phyloP scores from a whole-genome alignment of 345 rosid species.

The Eucalyptus grandis region DNA sequence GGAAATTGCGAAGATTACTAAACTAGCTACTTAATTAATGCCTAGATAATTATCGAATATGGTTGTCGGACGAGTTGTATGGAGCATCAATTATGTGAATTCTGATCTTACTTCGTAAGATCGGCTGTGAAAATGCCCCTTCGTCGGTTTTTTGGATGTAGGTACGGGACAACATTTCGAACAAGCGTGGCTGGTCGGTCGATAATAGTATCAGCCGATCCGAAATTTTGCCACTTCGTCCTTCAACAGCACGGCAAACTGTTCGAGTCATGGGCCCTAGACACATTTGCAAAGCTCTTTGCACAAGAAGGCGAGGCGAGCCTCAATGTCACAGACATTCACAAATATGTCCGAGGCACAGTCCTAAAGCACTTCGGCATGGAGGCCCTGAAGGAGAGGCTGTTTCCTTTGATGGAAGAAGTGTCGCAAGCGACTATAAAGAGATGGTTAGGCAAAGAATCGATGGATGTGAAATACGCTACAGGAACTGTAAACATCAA shows the following conservation, averaged over 20 bases:
- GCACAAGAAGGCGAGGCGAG: background rate
- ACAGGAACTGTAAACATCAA: background rate
- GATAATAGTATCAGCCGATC: constrained; percentile 6
- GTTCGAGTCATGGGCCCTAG: constrained; percentile 4
- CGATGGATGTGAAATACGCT: background rate
- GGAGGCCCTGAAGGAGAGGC: background rate
- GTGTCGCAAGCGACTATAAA: background rate
- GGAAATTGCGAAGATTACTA: background rate
- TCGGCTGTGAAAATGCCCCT: background rate
- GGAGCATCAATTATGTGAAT: background rate
- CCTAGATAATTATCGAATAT: background rate
- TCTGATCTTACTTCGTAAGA: background rate
- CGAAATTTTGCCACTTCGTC: constrained; percentile 3
- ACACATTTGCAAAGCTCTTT: constrained; percentile 1
- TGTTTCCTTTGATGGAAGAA: constrained; percentile 2
- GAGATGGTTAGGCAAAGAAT: background rate
- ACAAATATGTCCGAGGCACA: background rate
- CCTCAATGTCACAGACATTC: background rate
- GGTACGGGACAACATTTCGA: constrained; percentile 5
- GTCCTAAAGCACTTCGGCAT: background rate
- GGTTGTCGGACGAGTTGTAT: background rate
- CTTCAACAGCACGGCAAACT: background rate
- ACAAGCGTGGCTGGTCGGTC: background rate
- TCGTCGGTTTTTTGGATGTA: background rate
- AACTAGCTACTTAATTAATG: background rate